A percentile compares a stretch with the other conserved stretches of the same genome.
phyloP scores from a whole-genome alignment of 2,329 filamentous ascomycete species.

The Penicillium capsulatum region DNA sequence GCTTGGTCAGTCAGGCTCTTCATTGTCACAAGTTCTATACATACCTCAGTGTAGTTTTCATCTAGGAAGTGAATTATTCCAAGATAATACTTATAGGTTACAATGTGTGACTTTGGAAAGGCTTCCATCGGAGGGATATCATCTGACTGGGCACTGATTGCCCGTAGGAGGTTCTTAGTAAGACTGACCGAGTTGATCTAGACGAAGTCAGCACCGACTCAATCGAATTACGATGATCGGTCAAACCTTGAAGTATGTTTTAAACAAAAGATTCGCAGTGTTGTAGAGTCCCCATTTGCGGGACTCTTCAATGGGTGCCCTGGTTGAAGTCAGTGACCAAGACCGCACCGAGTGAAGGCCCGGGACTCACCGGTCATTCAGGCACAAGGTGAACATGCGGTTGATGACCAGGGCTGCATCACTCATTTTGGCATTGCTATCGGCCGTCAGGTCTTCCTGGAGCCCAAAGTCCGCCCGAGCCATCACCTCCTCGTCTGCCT shows the following conservation, averaged over 20 bases:
- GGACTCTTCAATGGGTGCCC: slow-evolving; percentile 78
- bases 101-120: slow-evolving; percentile 85
- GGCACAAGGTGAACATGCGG: slow-evolving; percentile 82
- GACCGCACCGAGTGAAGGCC: not conserved
- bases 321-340: slow-evolving; percentile 35
- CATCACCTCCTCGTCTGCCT: slow-evolving; percentile 70
- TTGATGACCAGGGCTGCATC: slow-evolving; percentile 89
- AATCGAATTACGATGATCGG: not conserved
- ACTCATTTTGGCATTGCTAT: slow-evolving; percentile 80
- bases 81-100: slow-evolving; percentile 95
- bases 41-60: slow-evolving; percentile 79
- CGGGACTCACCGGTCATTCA: slow-evolving; percentile 72
- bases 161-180: slow-evolving; percentile 83
- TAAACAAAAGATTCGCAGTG: slow-evolving; percentile 91
- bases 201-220: slow-evolving; percentile 8
- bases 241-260: slow-evolving; percentile 83
- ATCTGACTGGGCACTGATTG: slow-evolving; percentile 67
- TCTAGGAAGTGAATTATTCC: slow-evolving; percentile 92
- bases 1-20: not conserved
- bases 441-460: slow-evolving; percentile 77
- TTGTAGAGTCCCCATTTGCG: slow-evolving; percentile 98
- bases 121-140: slow-evolving; percentile 76
- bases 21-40: not conserved
- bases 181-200: slow-evolving; percentile 79
- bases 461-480: slow-evolving; percentile 53